Evolutionary conservation across 2,329 filamentous ascomycete species (phyloP).

Genomic region (Apiospora saccharicola): DNA sequence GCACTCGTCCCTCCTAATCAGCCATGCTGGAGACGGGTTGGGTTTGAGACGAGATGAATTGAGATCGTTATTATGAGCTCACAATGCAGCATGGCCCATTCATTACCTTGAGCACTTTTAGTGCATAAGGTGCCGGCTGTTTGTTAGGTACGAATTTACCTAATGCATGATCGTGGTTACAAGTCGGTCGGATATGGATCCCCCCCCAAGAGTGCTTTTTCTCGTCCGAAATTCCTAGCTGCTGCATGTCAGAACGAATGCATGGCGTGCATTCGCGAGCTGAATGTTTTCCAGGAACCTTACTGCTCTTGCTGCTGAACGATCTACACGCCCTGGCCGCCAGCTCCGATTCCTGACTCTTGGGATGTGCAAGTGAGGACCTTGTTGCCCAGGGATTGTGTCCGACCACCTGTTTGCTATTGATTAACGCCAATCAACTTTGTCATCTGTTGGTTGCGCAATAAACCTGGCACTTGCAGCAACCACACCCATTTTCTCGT

Average conservation of each 20-base stretch:
- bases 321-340: not conserved
- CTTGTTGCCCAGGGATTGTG: not conserved
- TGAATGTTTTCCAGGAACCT: not conserved
- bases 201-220: not conserved
- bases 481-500: not conserved
- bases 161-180: slow-evolving; percentile 10
- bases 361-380: slow-evolving; percentile 1
- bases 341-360: not conserved
- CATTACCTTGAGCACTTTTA: not conserved
- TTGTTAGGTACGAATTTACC: not conserved
- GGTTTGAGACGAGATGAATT: slow-evolving; percentile 15
- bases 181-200: not conserved
- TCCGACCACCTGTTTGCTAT: slow-evolving; percentile 4
- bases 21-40: not conserved
- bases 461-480: not conserved
- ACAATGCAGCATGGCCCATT: not conserved
- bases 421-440: slow-evolving; percentile 8
- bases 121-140: slow-evolving; percentile 2
- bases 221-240: not conserved
- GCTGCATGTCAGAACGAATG: not conserved
- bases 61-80: slow-evolving; percentile 9
- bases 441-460: not conserved
- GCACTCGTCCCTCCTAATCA: not conserved
- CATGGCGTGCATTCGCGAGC: not conserved
- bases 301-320: not conserved